Evolutionary conservation across 495 filamentous ascomycete genomes (phyloP), one percentile per base, ranked within the genome.

Genomic region (Neurospora intermedia): DNA sequence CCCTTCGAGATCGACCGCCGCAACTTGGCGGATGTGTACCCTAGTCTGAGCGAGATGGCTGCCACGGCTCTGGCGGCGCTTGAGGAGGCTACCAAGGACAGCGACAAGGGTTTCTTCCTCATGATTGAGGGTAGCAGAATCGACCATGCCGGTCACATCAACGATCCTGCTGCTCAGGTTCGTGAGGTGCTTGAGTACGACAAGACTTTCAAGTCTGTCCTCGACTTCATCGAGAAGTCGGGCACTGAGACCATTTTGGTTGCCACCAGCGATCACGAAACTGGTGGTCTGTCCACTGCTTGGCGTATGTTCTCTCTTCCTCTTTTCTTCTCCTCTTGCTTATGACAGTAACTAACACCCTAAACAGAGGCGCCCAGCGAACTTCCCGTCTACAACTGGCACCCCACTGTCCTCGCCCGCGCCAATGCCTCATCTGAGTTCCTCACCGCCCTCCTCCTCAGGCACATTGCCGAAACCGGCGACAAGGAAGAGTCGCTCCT

Each of bases 121-220:
- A 96, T 99, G 95, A 95, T 99, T 73, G 96, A 99, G 80, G 96
- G 96, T 6, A 94, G 92, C 76, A 87, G 96, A 42, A 98, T 99
- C 75, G 96, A 99, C 75, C 96, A 99, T 80, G 94, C 96, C 3
- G 96, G 94, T 15, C 96, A 99, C 77, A 89, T 88, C 71, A 99
- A 99, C 76, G 96, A 99, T 78, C 96, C 96, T 2, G 94, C 92
- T 13, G 94, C 96, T 0, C 96, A 98, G 79, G 96, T 98, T 10
- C 89, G 95, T 72, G 96, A 99, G 78, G 94, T 98, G 1, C 83
- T 98, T 7, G 94, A 92, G 45, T 98, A 97, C 75, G 96, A 98
- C 83, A 90, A 88, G 78, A 88, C 95, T 0, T 94, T 98, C 81
- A 84, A 90, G 59, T 87, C 88, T 9, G 94, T 97, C 1, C 79